Evolutionary conservation across 495 filamentous ascomycete genomes (phyloP).

Genomic region (Evernia prunastri): DNA sequence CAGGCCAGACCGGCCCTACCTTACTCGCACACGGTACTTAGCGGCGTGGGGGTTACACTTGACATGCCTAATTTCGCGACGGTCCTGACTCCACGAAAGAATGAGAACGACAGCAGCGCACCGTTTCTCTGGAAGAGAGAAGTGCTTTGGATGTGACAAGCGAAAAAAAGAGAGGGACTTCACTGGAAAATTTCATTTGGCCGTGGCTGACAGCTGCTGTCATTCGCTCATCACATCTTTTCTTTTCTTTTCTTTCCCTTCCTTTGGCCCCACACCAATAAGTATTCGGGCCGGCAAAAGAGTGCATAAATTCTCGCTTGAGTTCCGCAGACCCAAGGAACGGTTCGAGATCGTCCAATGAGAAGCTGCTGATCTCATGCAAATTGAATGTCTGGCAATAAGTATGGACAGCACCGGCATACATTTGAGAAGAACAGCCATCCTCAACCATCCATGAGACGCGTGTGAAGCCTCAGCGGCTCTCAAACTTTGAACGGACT

Average conservation of each 20-base stretch:
- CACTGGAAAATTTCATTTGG: not conserved
- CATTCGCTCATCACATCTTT: not conserved
- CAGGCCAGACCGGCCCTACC: not conserved
- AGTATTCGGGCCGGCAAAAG: not conserved
- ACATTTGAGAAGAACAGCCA: not conserved
- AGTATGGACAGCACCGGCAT: not conserved
- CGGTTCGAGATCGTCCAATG: not conserved
- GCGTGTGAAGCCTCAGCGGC: not conserved
- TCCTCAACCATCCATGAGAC: not conserved
- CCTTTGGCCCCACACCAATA: not conserved
- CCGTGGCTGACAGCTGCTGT: slow-evolving; percentile 3
- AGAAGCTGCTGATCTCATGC: not conserved
- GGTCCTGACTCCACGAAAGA: not conserved
- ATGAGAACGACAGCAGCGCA: not conserved
- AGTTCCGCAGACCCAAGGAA: slow-evolving; percentile 2
- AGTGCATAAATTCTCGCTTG: slow-evolving; percentile 2
- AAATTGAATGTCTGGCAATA: not conserved
- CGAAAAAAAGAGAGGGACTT: not conserved
- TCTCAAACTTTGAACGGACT: not conserved
- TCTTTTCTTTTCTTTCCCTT: not conserved
- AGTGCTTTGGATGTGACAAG: not conserved
- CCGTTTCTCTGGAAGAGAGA: not conserved
- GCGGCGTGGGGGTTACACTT: not conserved
- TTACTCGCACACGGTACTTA: too few relatives aligned
- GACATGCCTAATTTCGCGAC: not conserved